Conservation (phyloP, 257 asterid species). For the Ehretia macrophylla region DNA sequence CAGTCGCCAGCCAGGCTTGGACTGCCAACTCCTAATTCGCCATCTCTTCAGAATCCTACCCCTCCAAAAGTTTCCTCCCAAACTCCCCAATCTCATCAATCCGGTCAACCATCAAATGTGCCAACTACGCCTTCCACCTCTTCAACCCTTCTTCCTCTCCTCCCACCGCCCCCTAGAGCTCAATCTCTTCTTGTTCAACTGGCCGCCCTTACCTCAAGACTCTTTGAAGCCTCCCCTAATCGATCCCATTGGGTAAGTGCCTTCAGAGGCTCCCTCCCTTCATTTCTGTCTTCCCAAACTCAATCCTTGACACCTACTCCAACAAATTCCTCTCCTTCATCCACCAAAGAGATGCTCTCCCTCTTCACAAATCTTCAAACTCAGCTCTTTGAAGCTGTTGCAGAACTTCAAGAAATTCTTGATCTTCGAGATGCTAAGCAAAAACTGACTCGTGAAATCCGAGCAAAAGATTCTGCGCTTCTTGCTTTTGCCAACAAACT, state of each 20-base stretch:
- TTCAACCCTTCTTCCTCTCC: conserved; percentile 77
- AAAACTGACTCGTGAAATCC: conserved; percentile 58
- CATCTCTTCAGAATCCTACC: conserved; percentile 62
- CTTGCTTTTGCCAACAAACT: conserved; percentile 75
- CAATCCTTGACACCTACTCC: conserved; percentile 37
- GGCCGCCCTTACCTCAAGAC: conserved; percentile 76
- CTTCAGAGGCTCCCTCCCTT: conserved; percentile 71
- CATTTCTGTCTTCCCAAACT: conserved; percentile 62
- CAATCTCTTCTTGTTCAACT: conserved; percentile 76
- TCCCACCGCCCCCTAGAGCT: conserved; percentile 89
- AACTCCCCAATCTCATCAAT: conserved; percentile 38
- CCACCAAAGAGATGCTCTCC: conserved; percentile 64
- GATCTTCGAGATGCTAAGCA: conserved; percentile 86
- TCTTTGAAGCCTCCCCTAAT: conserved; percentile 82
- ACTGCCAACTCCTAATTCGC: conserved; percentile 85
- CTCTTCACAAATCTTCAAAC: conserved; percentile 62
- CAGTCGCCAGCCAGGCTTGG: conserved; percentile 93
- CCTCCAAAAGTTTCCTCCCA: conserved; percentile 65
- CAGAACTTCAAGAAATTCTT: conserved; percentile 84
- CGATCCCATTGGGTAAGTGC: conserved; percentile 73
- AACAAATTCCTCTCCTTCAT: conserved; percentile 41
- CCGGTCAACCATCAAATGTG: conserved; percentile 40
- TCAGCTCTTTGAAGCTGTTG: conserved; percentile 80
- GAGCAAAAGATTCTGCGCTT: no score
- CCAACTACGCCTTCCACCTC: conserved; percentile 47